A percentile compares a stretch with the other conserved stretches of the same genome.
Evolutionary conservation across 306 rosid species (phyloP).

Genomic region (Notholithocarpus densiflorus): DNA sequence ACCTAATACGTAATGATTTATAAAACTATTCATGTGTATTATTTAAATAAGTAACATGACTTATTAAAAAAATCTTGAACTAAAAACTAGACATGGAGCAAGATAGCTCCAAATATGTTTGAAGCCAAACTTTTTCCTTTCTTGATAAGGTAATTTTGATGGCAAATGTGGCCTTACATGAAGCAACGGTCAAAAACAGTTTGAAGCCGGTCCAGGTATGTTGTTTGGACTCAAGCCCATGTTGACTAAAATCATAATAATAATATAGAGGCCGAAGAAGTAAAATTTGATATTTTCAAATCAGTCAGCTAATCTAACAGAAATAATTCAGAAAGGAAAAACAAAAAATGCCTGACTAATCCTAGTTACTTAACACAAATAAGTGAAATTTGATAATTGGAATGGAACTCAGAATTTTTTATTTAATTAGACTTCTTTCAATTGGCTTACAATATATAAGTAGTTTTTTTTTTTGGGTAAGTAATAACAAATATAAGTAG

Average conservation of each 20-base stretch:
- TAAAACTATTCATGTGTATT: no score
- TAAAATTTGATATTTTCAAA: neutral
- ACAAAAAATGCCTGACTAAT: neutral
- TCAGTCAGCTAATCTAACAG: neutral
- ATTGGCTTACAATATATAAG: slow-evolving; percentile 12
- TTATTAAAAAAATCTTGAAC: no score
- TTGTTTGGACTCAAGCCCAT: neutral
- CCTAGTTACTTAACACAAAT: neutral
- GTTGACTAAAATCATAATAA: neutral
- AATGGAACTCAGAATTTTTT: neutral
- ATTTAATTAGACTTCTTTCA: neutral
- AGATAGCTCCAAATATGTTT: no score
- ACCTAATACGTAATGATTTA: no score
- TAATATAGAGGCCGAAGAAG: neutral
- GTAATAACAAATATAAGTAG: neutral
- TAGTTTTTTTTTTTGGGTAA: neutral
- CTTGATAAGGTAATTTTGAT: neutral
- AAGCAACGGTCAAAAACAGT: neutral
- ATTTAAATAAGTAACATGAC: no score
- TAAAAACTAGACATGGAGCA: no score
- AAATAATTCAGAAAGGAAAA: neutral
- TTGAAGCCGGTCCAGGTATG: neutral
- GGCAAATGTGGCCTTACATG: neutral
- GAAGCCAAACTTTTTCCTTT: neutral
- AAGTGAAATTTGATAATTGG: neutral